Conservation (phyloP, 2,329 filamentous ascomycete genomes). For the Metarhizium anisopliae region DNA sequence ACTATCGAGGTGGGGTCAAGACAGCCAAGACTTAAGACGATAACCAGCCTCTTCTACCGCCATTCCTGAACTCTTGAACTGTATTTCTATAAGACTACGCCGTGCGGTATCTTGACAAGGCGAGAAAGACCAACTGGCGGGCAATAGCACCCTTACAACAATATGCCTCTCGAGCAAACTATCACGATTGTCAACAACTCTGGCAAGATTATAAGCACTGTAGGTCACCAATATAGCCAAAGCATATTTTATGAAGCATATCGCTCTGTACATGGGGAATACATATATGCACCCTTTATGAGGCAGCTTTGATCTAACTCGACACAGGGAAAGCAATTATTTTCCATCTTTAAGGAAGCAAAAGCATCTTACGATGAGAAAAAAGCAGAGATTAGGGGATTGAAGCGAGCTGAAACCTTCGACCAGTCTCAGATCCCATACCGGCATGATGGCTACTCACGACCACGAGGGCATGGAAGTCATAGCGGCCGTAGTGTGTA, state of each 20-base stretch:
- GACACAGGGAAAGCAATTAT: constrained; percentile 73
- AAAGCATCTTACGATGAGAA: constrained; percentile 80
- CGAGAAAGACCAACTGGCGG: background rate
- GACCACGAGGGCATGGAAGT: constrained; percentile 1
- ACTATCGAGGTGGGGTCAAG: constrained; percentile 5
- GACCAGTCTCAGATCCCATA: constrained; percentile 21
- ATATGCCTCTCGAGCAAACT: constrained; percentile 52
- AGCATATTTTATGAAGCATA: background rate
- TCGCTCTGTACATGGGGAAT: background rate
- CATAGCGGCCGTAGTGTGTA: background rate
- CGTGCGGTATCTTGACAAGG: background rate
- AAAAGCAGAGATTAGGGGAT: constrained; percentile 68
- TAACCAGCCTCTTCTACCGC: background rate
- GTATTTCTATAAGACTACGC: background rate
- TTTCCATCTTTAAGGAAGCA: constrained; percentile 87
- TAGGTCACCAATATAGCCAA: constrained; percentile 34
- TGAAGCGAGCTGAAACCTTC: constrained; percentile 54
- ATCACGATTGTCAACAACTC: constrained; percentile 86
- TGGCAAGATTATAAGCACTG: constrained; percentile 83
- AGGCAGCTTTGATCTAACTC: background rate
- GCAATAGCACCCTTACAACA: background rate
- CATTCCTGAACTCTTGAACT: background rate
- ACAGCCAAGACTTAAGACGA: background rate
- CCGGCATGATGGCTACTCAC: constrained; percentile 2
- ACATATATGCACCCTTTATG: background rate